Evolutionary conservation across 2,329 filamentous ascomycete genomes (phyloP).

Genomic region (Colletotrichum filicis): DNA sequence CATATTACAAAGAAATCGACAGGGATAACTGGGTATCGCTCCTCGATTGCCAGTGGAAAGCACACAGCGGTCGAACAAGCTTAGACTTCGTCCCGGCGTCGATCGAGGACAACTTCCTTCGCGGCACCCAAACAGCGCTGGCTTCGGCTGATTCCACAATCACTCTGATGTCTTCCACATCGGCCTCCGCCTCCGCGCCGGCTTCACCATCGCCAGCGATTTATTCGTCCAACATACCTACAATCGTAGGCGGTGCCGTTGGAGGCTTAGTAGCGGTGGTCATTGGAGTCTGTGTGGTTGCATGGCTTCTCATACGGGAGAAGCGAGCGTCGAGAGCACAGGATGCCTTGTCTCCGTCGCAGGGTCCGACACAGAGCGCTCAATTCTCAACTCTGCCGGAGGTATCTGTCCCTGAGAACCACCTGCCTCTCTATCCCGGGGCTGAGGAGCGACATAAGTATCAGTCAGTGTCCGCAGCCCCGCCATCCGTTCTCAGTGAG

Average conservation of each 20-base stretch:
- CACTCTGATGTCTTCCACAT: not conserved
- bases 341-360: not conserved
- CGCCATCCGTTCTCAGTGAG: not conserved
- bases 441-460: not conserved
- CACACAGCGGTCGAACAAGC: not conserved
- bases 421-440: not conserved
- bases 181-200: not conserved
- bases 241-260: not conserved
- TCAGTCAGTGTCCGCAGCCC: not conserved
- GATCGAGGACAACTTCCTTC: not conserved
- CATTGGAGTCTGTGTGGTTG: not conserved
- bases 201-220: not conserved
- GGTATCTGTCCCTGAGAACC: not conserved
- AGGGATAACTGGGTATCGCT: not conserved
- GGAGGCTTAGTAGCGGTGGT: not conserved
- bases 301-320: not conserved
- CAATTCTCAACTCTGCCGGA: not conserved
- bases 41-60: not conserved
- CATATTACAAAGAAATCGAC: not conserved
- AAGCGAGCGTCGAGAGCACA: not conserved
- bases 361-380: not conserved
- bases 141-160: not conserved
- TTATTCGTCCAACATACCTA: not conserved
- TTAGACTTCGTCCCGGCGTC: not conserved
- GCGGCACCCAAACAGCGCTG: no score